Evolutionary conservation across 192 early-diverging fungal genomes (phyloP).

Genomic region (Chytriomyces confervae): DNA sequence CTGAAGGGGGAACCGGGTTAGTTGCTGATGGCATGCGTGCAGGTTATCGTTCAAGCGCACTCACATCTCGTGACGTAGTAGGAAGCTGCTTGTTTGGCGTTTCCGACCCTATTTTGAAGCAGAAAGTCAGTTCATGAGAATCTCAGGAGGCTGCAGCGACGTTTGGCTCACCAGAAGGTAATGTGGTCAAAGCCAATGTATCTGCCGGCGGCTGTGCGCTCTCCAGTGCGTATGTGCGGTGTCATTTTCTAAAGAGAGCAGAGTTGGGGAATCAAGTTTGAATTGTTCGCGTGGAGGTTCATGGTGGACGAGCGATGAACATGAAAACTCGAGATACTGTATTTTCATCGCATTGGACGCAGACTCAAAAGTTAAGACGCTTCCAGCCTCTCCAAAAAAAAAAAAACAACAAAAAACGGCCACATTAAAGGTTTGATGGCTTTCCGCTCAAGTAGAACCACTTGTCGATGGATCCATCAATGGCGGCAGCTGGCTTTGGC

Average conservation of each 20-base stretch:
- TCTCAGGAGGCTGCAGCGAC: neutral
- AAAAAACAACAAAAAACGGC: conserved; percentile 1
- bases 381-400: neutral
- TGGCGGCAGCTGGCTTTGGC: conserved; percentile 64
- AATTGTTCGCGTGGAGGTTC: too few relatives aligned
- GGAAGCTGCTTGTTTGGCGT: conserved; percentile 94
- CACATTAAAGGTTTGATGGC: conserved; percentile 50
- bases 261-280: neutral
- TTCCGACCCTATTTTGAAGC: conserved; percentile 69
- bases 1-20: conserved; percentile 9
- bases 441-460: conserved; percentile 96
- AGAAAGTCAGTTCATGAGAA: neutral
- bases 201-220: conserved; percentile 68
- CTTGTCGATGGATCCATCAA: conserved; percentile 93
- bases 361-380: too few relatives aligned
- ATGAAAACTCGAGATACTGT: too few relatives aligned
- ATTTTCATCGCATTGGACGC: too few relatives aligned
- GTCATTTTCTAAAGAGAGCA: conserved; percentile 56
- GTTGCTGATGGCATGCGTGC: neutral
- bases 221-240: conserved; percentile 63
- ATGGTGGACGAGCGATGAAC: too few relatives aligned
- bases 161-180: conserved; percentile 63
- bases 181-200: conserved; percentile 81
- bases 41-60: neutral
- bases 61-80: conserved; percentile 86